phyloP scores from a whole-genome alignment of 2,329 filamentous ascomycete species.

The Calonectria montana region DNA sequence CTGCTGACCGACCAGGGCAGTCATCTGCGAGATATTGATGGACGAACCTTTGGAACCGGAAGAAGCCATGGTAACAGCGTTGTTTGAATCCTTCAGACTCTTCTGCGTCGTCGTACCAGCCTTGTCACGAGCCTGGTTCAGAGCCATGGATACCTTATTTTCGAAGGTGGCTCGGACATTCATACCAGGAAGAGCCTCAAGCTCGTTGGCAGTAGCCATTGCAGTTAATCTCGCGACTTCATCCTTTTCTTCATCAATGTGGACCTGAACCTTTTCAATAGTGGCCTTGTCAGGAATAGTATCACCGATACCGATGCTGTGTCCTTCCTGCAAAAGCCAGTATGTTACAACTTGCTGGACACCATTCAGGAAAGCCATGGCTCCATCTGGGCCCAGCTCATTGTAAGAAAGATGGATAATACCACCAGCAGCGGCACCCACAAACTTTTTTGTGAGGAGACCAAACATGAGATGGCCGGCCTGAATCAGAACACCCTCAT shows the following conservation, averaged over 20 bases:
- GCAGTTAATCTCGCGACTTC: conserved; percentile 82
- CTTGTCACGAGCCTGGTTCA: conserved; percentile 96
- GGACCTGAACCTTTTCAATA: conserved; percentile 84
- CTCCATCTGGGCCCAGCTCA: conserved; percentile 85
- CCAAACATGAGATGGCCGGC: conserved; percentile 92
- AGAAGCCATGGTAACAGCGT: conserved; percentile 94
- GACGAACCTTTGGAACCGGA: conserved; percentile 98
- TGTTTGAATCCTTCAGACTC: conserved; percentile 95
- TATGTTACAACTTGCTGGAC: conserved; percentile 95
- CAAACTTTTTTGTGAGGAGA: conserved; percentile 90
- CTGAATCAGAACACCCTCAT: conserved; percentile 85
- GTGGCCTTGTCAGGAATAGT: conserved; percentile 92
- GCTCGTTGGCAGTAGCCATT: conserved; percentile 83
- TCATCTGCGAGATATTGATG: conserved; percentile 99
- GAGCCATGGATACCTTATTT: conserved; percentile 91
- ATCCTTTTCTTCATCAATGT: conserved; percentile 84
- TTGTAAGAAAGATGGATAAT: conserved; percentile 97
- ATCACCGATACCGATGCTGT: conserved; percentile 98
- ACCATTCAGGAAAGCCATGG: conserved; percentile 96
- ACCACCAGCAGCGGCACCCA: conserved; percentile 90
- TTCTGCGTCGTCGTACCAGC: conserved; percentile 93
- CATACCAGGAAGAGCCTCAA: conserved; percentile 97
- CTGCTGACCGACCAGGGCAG: conserved; percentile 95
- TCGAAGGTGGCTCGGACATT: conserved; percentile 98
- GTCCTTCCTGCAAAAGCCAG: conserved; percentile 95